Conservation (phyloP, 2,329 filamentous ascomycete species). For the Aspergillus thermomutatus region DNA sequence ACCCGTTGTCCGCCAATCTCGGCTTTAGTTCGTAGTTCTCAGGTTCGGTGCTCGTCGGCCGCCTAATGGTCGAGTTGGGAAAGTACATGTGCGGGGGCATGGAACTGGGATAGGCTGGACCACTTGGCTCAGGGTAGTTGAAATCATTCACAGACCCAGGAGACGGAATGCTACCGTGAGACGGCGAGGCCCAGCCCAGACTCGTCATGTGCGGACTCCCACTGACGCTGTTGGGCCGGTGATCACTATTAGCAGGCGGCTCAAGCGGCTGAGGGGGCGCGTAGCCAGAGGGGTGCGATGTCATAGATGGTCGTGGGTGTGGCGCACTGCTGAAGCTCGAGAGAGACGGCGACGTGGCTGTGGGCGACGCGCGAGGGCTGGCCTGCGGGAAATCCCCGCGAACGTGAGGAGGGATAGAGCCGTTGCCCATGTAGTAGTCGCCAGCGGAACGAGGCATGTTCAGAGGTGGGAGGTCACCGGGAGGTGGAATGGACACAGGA, state of each 20-base stretch:
- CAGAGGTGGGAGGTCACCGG: conserved; percentile 68
- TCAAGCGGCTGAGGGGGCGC: conserved; percentile 83
- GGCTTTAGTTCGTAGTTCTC: conserved; percentile 63
- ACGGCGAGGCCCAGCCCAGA: conserved; percentile 83
- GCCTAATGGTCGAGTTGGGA: conserved; percentile 63
- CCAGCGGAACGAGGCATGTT: conserved; percentile 65
- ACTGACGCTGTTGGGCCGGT: conserved; percentile 68
- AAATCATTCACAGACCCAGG: conserved; percentile 71
- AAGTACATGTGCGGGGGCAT: conserved; percentile 68
- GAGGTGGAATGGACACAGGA: conserved; percentile 70
- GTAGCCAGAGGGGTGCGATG: conserved; percentile 80
- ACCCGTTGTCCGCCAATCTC: conserved; percentile 32
- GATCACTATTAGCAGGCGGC: conserved; percentile 72
- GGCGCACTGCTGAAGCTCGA: conserved; percentile 54
- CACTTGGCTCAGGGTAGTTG: conserved; percentile 71
- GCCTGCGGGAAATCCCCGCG: conserved; percentile 69
- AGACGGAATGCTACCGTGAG: conserved; percentile 68
- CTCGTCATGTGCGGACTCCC: conserved; percentile 82
- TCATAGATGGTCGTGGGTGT: conserved; percentile 58
- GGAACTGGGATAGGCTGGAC: conserved; percentile 46
- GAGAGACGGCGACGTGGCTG: conserved; percentile 62
- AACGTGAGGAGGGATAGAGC: conserved; percentile 77
- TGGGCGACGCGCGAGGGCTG: conserved; percentile 64
- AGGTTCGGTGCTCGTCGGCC: conserved; percentile 73
- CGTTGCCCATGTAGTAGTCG: conserved; percentile 77